Evolutionary conservation across 495 filamentous ascomycete species (phyloP), one percentile per base, ranked within the genome.

Genomic region (Talaromyces adpressus): DNA sequence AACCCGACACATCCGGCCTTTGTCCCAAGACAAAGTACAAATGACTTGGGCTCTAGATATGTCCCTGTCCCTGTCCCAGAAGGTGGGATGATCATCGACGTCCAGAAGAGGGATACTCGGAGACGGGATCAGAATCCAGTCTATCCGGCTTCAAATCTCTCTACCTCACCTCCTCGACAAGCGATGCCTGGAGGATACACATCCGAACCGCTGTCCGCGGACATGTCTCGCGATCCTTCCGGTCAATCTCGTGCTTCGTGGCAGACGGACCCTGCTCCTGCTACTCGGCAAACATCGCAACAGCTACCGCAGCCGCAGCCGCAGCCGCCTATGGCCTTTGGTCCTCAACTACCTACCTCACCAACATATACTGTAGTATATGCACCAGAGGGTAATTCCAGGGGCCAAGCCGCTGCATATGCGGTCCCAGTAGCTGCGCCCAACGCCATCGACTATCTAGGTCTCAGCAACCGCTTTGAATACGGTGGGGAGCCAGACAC

Each of bases 71-170:
- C 56, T 18, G 56, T 18, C 6, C 56, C 30, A 36, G 56, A 58
- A 20, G 27, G 14, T 8, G 30, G 30, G 7, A 30, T 30, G 16
- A 14, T 30, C 29, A 39, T 9, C 36, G 30, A 59, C 8, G 57
- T 36, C 3, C 30, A 36, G n/a, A 20, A 36, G 18, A 59, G 57
- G 11, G 36, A 61, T 49, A 12, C n/a, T 20, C 52, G 52, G 30
- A 58, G 27, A 25, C 12, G 36, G 54, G 61, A 49, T 20, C 16
- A 68, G 2, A 64, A 23, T 29, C 49, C 69, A 0, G 56, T 65
- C 4, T 76, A 79, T 56, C 78, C 77, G 16, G 78, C 78, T 20
- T 77, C 75, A 0, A 71, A 79, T 27, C 73, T 79, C 73, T 77
- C 78, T 0, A 73, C 29, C 6, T 30, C 75, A 0, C 54, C 69